Evolutionary conservation across 2,329 filamentous ascomycete species (phyloP), one percentile per base, ranked within the genome.

Genomic region (Colletotrichum sp.): DNA sequence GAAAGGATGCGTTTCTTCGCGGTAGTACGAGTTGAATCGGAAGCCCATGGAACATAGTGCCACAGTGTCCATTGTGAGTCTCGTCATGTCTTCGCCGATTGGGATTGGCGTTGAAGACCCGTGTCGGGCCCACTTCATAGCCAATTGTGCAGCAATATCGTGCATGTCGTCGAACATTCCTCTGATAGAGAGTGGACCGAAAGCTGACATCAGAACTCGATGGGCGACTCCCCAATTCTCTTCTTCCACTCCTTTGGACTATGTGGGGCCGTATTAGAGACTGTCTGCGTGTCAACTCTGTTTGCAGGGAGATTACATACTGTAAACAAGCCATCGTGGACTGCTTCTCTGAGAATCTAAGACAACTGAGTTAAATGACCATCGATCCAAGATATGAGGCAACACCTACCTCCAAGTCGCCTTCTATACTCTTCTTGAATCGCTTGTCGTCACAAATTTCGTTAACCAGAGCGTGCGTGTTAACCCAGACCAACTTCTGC

Each of bases 121-220:
- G 49, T 81, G 80, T 62, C 90, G 83, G 5, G 88, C 89, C 89
- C 89, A 91, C 79, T 91, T 91, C 78, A 90, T 82, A 5, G 89
- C 86, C 36, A 91, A 79, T 75, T 92, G 89, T 2, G 85, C 84
- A 7, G 88, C 86, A 69, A 91, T 86, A 77, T 91, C 90, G 71
- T 87, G 83, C 87, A 88, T 88, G 76, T 88, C 86, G 78, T 88
- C 85, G 73, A 90, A 92, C 90, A 92, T 91, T 12, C 83, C 84
- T 36, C 90, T 88, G 79, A 95, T 95, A 2, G 90, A 88, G 16
- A 95, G 82, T 0, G 93, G 93, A 0, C 93, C 93, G 81, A 95
- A 95, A 2, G 92, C 92, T 1, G 93, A 93, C 80, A 93, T 89
- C 70, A 95, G 84, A 12, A 93, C 85, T 24, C 92, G 86, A 80